phyloP scores from a whole-genome alignment of 2,329 filamentous ascomycete species.

The Pyricularia grisea region DNA sequence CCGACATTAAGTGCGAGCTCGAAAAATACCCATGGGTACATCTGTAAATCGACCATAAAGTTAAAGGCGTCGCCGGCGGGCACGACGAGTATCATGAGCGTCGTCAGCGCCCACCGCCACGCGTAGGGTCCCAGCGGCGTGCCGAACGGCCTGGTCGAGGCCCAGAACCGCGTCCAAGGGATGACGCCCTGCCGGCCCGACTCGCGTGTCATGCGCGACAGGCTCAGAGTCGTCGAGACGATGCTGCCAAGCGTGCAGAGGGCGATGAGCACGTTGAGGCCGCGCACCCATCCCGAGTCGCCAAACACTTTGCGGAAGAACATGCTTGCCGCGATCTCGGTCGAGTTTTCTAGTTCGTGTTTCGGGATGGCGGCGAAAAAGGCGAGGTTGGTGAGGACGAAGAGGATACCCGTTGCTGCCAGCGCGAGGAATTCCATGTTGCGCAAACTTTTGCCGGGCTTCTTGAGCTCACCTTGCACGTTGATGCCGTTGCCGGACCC shows the following conservation, averaged over 20 bases:
- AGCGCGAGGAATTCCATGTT: conserved; percentile 31
- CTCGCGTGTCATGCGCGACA: conserved; percentile 47
- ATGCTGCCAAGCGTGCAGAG: conserved; percentile 50
- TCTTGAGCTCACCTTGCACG: conserved; percentile 42
- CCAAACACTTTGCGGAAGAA: conserved; percentile 57
- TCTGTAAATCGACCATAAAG: conserved; percentile 49
- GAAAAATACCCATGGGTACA: conserved; percentile 52
- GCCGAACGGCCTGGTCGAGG: conserved; percentile 50
- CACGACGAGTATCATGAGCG: conserved; percentile 50
- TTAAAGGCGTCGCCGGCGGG: conserved; percentile 57
- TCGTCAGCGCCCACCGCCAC: conserved; percentile 44
- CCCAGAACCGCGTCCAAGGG: conserved; percentile 49
- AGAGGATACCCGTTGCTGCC: conserved; percentile 48
- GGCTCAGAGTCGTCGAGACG: conserved; percentile 41
- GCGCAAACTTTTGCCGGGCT: background rate
- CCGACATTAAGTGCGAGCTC: conserved; percentile 45
- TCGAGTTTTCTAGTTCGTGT: conserved; percentile 43
- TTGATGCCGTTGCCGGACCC: conserved; percentile 51
- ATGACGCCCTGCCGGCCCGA: conserved; percentile 53
- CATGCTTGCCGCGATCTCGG: conserved; percentile 49
- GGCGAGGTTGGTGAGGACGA: conserved; percentile 54
- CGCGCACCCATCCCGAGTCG: conserved; percentile 34
- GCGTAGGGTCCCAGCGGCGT: conserved; percentile 51
- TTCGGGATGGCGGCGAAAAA: conserved; percentile 57
- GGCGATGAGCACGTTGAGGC: conserved; percentile 46